Evolutionary conservation across 202 grass and related monocot species (phyloP).

Genomic region (Panicum hallii): DNA sequence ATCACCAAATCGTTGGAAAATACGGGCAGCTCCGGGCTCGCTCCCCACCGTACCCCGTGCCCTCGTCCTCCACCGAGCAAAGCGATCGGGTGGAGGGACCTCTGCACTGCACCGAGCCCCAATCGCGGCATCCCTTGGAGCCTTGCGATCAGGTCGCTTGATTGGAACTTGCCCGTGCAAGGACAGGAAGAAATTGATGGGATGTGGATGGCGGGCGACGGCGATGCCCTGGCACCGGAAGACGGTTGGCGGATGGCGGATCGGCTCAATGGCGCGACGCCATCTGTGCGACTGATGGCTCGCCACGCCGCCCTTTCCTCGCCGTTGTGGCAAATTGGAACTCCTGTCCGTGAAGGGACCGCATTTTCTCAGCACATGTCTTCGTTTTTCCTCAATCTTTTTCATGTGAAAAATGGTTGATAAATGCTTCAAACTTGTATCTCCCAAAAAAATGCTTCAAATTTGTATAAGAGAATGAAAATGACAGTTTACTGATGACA

Average conservation of each 20-base stretch:
- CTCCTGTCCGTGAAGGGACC: neutral
- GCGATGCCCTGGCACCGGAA: neutral
- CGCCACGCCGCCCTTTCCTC: slow-evolving; percentile 4
- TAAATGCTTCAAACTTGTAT: neutral
- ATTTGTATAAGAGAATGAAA: neutral
- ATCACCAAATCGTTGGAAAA: neutral
- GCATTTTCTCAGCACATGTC: neutral
- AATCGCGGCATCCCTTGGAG: slow-evolving; percentile 13
- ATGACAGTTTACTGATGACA: neutral
- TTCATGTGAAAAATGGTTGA: neutral
- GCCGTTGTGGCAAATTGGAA: neutral
- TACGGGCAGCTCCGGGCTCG: neutral
- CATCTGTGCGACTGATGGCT: slow-evolving; percentile 31
- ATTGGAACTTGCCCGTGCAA: slow-evolving; percentile 1
- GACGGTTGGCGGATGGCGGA: slow-evolving; percentile 11
- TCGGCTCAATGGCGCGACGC: neutral
- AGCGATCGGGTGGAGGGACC: slow-evolving; percentile 23
- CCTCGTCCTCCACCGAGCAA: neutral
- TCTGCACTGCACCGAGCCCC: neutral
- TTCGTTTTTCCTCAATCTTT: neutral
- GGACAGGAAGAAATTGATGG: slow-evolving; percentile 29
- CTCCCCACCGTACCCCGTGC: neutral
- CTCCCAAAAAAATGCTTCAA: neutral
- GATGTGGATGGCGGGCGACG: slow-evolving; percentile 1
- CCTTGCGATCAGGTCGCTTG: neutral